Evolutionary conservation across 2,329 filamentous ascomycete species (phyloP).

Genomic region (Penicillium sp.): DNA sequence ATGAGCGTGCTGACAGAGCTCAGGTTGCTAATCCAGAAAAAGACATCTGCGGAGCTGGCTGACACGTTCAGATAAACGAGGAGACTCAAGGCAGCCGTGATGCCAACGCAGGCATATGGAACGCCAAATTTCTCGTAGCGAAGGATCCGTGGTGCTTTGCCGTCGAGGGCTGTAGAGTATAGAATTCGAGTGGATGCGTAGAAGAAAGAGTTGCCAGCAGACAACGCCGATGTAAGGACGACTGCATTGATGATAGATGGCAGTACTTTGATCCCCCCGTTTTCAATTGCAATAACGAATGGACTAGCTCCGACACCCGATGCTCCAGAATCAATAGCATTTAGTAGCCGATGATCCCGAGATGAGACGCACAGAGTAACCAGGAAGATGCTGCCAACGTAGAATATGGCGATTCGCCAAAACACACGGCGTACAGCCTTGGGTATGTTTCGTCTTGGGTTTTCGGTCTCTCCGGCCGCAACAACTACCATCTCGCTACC

Average conservation of each 20-base stretch:
- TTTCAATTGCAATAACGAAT: constrained; percentile 65
- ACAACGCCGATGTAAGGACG: constrained; percentile 65
- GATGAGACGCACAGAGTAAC: constrained; percentile 46
- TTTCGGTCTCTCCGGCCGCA: constrained; percentile 52
- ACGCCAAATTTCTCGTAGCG: constrained; percentile 59
- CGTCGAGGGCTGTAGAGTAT: constrained; percentile 64
- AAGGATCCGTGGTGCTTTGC: constrained; percentile 54
- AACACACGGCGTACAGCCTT: constrained; percentile 54
- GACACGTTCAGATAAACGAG: constrained; percentile 72
- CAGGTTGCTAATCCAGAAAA: constrained; percentile 44
- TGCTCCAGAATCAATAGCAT: constrained; percentile 36
- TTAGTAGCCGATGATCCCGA: constrained; percentile 48
- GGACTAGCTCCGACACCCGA: constrained; percentile 50
- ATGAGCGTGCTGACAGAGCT: constrained; percentile 31
- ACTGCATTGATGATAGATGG: constrained; percentile 70
- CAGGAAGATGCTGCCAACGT: constrained; percentile 55
- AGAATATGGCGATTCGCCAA: constrained; percentile 56
- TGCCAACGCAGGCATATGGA: constrained; percentile 66
- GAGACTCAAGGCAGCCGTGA: constrained; percentile 65
- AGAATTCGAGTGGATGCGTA: constrained; percentile 66
- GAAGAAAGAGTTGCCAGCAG: constrained; percentile 63
- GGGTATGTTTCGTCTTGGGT: constrained; percentile 52
- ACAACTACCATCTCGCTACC: constrained; percentile 49
- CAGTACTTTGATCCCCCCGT: constrained; percentile 60
- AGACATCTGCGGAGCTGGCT: constrained; percentile 61